These are phyloP conservation scores for Cadophora luteo-olivacea DNA, from an alignment of 2,329 filamentous ascomycete genomes.

Conservation along the genomic window DNA sequence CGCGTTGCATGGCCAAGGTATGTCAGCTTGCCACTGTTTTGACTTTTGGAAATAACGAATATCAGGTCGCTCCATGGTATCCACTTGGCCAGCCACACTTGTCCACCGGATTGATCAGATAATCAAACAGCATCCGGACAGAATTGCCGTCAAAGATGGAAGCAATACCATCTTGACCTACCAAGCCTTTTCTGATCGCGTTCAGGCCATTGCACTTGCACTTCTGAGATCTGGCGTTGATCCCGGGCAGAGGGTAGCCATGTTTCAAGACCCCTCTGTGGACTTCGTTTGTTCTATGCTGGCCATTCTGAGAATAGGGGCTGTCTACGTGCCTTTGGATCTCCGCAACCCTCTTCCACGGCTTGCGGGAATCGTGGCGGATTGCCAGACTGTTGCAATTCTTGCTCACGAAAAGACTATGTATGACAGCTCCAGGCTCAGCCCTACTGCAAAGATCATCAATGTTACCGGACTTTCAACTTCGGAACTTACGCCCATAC, in stretches of 20 bases:
- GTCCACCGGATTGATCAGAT: conserved; percentile 32
- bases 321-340: conserved; percentile 46
- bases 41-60: conserved; percentile 2
- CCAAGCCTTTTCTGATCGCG: conserved; percentile 42
- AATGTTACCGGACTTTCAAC: background rate
- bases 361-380: conserved; percentile 36
- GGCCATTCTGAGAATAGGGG: conserved; percentile 43
- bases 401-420: conserved; percentile 36
- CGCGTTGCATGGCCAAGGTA: background rate
- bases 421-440: background rate
- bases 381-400: conserved; percentile 42
- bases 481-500: background rate
- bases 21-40: background rate
- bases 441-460: conserved; percentile 24
- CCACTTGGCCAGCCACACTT: conserved; percentile 34
- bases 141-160: conserved; percentile 27
- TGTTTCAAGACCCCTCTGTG: conserved; percentile 26
- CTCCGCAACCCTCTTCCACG: conserved; percentile 37
- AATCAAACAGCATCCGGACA: conserved; percentile 14
- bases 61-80: background rate
- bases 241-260: background rate
- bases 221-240: background rate
- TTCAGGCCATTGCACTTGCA: conserved; percentile 46
- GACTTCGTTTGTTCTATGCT: conserved; percentile 44
- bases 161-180: conserved; percentile 45